A percentile compares a stretch with the other conserved stretches of the same genome.
Conservation (phyloP, 768 basidiomycete genomes). For the Sarcomyxa edulis region DNA sequence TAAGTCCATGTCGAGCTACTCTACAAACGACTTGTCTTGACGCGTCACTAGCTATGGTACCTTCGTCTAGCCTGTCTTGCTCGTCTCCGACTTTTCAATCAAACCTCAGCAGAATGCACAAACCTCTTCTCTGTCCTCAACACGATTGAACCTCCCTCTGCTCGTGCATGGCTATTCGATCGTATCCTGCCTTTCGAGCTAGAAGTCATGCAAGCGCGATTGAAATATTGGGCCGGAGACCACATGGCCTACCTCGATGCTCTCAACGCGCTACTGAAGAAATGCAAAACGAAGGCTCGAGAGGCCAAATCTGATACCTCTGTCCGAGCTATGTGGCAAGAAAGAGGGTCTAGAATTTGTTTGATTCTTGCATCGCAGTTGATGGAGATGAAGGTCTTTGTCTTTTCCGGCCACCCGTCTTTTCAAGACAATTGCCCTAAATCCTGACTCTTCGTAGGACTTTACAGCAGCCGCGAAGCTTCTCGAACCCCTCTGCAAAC, state of each 20-base stretch:
- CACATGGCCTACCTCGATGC: conserved; percentile 77
- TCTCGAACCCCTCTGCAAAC: conserved; percentile 60
- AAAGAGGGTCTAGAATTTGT: conserved; percentile 69
- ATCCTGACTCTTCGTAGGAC: too few species aligned
- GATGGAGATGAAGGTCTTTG: conserved; percentile 74
- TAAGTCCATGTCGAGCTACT: conserved; percentile 61
- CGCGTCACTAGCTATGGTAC: conserved; percentile 63
- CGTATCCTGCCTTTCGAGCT: conserved; percentile 55
- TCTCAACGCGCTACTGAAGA: conserved; percentile 53
- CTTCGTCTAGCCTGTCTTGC: conserved; percentile 75
- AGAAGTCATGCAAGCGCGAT: conserved; percentile 66
- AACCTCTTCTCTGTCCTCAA: conserved; percentile 73
- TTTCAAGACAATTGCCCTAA: too few species aligned
- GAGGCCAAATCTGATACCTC: conserved; percentile 29
- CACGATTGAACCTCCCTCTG: conserved; percentile 44
- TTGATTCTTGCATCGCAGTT: conserved; percentile 79
- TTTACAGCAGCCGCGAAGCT: conserved; percentile 61
- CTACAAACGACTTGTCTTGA: conserved; percentile 70
- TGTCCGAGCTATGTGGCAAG: conserved; percentile 70
- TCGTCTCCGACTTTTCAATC: conserved; percentile 80
- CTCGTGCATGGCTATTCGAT: conserved; percentile 57
- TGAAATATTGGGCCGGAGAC: conserved; percentile 81
- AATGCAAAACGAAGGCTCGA: conserved; percentile 51
- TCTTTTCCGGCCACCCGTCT: neutral
- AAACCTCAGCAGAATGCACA: conserved; percentile 78